These are phyloP conservation scores for Kwoniella sp. DNA, from an alignment of 768 basidiomycete genomes.

Conservation along the genomic window DNA sequence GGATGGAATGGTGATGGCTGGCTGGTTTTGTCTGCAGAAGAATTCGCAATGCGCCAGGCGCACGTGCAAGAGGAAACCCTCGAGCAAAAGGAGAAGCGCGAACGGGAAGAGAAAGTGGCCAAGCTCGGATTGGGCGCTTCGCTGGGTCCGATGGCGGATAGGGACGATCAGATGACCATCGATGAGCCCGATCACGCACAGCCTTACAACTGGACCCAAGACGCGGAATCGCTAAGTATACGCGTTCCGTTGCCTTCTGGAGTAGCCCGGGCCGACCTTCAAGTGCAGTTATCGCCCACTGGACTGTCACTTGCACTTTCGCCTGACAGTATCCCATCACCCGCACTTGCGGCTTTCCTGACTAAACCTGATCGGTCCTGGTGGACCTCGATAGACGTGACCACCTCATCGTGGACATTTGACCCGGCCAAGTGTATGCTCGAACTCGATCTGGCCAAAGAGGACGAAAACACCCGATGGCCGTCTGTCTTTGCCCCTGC, in stretches of 20 bases:
- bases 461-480: slow-evolving; percentile 78
- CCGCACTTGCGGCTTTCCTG: slow-evolving; percentile 20
- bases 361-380: slow-evolving; percentile 18
- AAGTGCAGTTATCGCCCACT: slow-evolving; percentile 13
- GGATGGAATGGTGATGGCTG: slow-evolving; percentile 25
- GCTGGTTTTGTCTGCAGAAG: slow-evolving; percentile 29
- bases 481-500: slow-evolving; percentile 68
- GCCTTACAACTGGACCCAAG: slow-evolving; percentile 92
- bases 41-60: slow-evolving; percentile 1
- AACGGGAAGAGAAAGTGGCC: slow-evolving; percentile 10
- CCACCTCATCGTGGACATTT: slow-evolving; percentile 89
- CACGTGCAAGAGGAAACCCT: slow-evolving; percentile 1
- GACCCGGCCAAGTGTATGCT: slow-evolving; percentile 64
- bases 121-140: slow-evolving; percentile 32
- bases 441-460: slow-evolving; percentile 81
- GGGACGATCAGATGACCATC: background rate
- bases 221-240: slow-evolving; percentile 73
- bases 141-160: background rate
- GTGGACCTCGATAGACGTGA: slow-evolving; percentile 75
- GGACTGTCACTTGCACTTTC: slow-evolving; percentile 12
- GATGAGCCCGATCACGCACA: background rate
- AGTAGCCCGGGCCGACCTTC: slow-evolving; percentile 13
- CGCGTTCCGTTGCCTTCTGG: slow-evolving; percentile 75
- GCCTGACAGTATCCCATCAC: background rate
- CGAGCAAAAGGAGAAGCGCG: slow-evolving; percentile 13